These are phyloP conservation scores for Trichosanthes cucumerina DNA, from an alignment of 306 rosid genomes.

Conservation along the genomic window DNA sequence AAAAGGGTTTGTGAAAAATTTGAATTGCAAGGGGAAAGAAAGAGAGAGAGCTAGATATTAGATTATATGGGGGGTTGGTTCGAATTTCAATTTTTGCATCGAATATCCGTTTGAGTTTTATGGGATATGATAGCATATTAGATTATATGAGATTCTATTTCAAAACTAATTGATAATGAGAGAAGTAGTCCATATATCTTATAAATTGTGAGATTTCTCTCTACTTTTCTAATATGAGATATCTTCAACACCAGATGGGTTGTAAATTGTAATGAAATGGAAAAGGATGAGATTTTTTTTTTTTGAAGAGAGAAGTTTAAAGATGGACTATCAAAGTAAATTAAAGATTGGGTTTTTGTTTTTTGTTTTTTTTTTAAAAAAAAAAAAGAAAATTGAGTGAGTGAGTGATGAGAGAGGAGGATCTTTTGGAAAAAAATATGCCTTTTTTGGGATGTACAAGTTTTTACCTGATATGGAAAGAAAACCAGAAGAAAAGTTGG, in stretches of 20 bases:
- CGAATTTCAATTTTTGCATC: too few relatives aligned
- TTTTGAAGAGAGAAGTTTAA: not conserved
- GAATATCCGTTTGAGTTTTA: too few relatives aligned
- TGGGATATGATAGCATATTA: too few relatives aligned
- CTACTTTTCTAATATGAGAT: too few relatives aligned
- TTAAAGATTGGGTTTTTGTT: not conserved
- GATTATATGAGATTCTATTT: too few relatives aligned
- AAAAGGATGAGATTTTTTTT: not conserved
- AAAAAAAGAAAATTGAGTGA: not conserved
- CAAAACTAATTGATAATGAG: too few relatives aligned
- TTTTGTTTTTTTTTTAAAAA: too few relatives aligned
- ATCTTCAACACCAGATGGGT: not conserved
- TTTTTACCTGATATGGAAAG: constrained; percentile 38
- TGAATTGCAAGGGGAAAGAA: not conserved
- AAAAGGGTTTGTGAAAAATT: not conserved
- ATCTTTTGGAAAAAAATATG: constrained; percentile 14
- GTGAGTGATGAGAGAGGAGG: constrained; percentile 4
- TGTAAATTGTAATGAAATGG: not conserved
- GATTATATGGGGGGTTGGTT: too few relatives aligned
- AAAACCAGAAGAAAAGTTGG: constrained; percentile 30
- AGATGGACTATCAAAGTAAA: not conserved
- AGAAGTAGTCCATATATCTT: too few relatives aligned
- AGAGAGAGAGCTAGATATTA: not conserved
- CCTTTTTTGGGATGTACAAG: constrained; percentile 31
- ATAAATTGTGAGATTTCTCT: too few relatives aligned